Conservation (phyloP, 2,329 filamentous ascomycete species). For the Drechslerella coelobrocha region DNA sequence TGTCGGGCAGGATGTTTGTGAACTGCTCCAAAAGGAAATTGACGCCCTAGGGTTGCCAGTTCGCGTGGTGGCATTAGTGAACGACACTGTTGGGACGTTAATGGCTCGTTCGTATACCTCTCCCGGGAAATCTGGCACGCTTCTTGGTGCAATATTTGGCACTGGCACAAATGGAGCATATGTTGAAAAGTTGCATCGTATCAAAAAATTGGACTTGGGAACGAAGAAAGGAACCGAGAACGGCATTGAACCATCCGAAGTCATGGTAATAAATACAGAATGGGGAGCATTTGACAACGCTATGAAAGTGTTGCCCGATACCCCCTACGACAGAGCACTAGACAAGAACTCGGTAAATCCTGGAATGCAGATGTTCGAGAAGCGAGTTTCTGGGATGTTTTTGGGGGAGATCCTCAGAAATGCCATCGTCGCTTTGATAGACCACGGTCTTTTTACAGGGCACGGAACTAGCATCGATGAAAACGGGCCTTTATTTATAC, state of each 20-base stretch:
- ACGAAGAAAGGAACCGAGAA: slow-evolving; percentile 63
- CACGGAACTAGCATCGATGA: slow-evolving; percentile 71
- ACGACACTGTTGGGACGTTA: slow-evolving; percentile 95
- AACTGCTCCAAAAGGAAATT: slow-evolving; percentile 85
- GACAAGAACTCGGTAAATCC: slow-evolving; percentile 86
- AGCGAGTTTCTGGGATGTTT: slow-evolving; percentile 98
- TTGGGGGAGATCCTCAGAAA: slow-evolving; percentile 89
- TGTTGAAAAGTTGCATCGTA: slow-evolving; percentile 84
- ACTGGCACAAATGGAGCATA: slow-evolving; percentile 98
- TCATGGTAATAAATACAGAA: slow-evolving; percentile 98
- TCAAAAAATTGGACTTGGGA: slow-evolving; percentile 73
- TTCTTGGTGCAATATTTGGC: slow-evolving; percentile 96
- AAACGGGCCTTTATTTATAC: slow-evolving; percentile 72
- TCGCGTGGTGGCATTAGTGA: slow-evolving; percentile 92
- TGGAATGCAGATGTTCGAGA: slow-evolving; percentile 98
- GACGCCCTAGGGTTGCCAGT: slow-evolving; percentile 86
- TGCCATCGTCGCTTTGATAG: slow-evolving; percentile 67
- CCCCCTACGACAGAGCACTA: slow-evolving; percentile 78
- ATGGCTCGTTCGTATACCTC: slow-evolving; percentile 98
- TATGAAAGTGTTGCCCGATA: slow-evolving; percentile 84
- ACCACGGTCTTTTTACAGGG: slow-evolving; percentile 63
- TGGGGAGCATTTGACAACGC: slow-evolving; percentile 99
- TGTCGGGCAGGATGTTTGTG: slow-evolving; percentile 91
- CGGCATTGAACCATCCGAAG: slow-evolving; percentile 79
- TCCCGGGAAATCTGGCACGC: slow-evolving; percentile 80